Percentiles rank a stretch among this genome's conserved stretches.
phyloP scores from a whole-genome alignment of 106 monocot species.

The Apostasia shenzhenica region DNA sequence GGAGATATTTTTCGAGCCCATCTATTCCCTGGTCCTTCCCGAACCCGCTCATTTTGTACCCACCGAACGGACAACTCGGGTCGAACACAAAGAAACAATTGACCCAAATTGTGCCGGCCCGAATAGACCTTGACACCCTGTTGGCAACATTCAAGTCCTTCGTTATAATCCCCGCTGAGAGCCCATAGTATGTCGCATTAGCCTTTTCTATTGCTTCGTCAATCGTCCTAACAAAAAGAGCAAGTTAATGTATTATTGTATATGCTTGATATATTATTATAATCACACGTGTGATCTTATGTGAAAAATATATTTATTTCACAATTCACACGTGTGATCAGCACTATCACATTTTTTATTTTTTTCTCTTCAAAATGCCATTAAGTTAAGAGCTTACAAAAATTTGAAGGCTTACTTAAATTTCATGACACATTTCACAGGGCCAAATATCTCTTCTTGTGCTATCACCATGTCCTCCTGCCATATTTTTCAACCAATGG shows the following conservation, averaged over 20 bases:
- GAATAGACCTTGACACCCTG: conserved; percentile 40
- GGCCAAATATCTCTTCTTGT: conserved; percentile 47
- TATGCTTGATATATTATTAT: too few relatives aligned
- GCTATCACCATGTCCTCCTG: conserved; percentile 52
- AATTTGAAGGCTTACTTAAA: conserved; percentile 35
- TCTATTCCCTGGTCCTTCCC: conserved; percentile 44
- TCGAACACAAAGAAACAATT: conserved; percentile 59
- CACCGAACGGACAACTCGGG: conserved; percentile 32
- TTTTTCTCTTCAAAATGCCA: too few relatives aligned
- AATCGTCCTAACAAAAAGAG: conserved; percentile 22
- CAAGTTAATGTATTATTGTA: too few relatives aligned
- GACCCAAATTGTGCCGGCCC: conserved; percentile 38
- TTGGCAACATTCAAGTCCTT: conserved; percentile 50
- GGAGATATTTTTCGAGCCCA: conserved; percentile 32
- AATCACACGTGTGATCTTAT: too few relatives aligned
- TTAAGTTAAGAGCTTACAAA: too few relatives aligned
- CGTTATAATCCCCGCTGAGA: conserved; percentile 48
- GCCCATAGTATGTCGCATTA: conserved; percentile 9
- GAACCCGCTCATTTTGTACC: conserved; percentile 59
- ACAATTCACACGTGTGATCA: too few relatives aligned
- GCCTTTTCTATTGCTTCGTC: conserved; percentile 33
- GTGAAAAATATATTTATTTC: too few relatives aligned
- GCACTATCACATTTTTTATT: too few relatives aligned
- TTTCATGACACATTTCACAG: conserved; percentile 42
- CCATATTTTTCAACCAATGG: neutral